These are phyloP conservation scores for Trichophyton rubrum DNA, from an alignment of 2,329 filamentous ascomycete genomes.

Conservation along the genomic window DNA sequence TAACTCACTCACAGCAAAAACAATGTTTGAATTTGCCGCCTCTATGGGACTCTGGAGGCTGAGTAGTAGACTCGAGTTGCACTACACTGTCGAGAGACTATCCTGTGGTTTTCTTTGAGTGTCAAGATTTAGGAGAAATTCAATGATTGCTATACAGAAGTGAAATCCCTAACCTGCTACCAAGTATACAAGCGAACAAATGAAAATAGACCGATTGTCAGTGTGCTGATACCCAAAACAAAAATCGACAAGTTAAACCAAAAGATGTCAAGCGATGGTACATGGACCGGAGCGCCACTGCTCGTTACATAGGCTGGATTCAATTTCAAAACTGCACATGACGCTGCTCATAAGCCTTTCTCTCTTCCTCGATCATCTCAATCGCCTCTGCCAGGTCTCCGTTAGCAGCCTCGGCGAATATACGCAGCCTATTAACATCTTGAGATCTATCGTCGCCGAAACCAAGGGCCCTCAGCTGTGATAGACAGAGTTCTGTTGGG, in stretches of 20 bases:
- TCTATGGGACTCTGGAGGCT: too few species aligned
- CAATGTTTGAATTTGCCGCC: too few species aligned
- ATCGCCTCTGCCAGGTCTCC: constrained; percentile 35
- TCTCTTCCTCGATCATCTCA: constrained; percentile 40
- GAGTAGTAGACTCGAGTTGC: too few species aligned
- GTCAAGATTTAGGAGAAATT: too few species aligned
- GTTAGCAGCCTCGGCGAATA: constrained; percentile 35
- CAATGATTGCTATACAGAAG: neutral
- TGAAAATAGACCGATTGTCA: neutral
- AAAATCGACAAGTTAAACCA: neutral
- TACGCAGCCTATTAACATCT: constrained; percentile 27
- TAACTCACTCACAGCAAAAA: too few species aligned
- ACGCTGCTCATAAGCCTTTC: constrained; percentile 29
- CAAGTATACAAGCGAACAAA: neutral
- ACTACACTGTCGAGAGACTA: too few species aligned
- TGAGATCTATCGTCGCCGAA: constrained; percentile 27
- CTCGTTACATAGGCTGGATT: neutral
- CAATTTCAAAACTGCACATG: neutral
- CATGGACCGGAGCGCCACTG: neutral
- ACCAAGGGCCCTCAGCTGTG: constrained; percentile 29
- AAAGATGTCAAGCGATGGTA: neutral
- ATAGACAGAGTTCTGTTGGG: constrained; percentile 27
- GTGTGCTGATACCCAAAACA: neutral
- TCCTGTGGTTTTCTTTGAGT: too few species aligned
- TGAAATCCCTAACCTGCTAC: neutral